phyloP scores from a whole-genome alignment of 768 basidiomycete genomes.

The Calocera viscosa region DNA sequence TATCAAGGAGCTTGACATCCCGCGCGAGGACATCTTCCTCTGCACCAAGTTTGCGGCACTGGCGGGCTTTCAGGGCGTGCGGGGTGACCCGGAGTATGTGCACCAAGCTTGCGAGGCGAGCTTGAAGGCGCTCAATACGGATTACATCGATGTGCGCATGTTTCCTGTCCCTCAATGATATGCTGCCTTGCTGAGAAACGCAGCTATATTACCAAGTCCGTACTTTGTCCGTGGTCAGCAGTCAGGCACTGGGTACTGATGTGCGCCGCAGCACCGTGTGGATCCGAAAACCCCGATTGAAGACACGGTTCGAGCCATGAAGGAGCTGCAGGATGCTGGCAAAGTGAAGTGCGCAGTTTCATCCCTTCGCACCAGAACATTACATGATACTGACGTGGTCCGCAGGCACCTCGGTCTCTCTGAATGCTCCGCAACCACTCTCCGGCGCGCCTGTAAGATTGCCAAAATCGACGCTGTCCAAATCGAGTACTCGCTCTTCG shows the following conservation, averaged over 20 bases:
- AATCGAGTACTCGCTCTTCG: conserved; percentile 26
- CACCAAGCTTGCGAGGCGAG: conserved; percentile 16
- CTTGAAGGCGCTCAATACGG: conserved; percentile 16
- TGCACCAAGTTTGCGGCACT: neutral
- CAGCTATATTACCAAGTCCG: conserved; percentile 14
- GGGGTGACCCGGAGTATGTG: conserved; percentile 15
- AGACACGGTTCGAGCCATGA: conserved; percentile 22
- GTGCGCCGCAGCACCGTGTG: neutral
- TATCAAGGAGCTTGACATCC: neutral
- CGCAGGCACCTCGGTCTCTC: conserved; percentile 23
- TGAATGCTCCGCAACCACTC: conserved; percentile 23
- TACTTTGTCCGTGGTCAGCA: too few species aligned
- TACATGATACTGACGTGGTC: neutral
- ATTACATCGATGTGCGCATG: conserved; percentile 17
- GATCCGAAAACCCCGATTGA: conserved; percentile 16
- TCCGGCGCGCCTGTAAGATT: conserved; percentile 20
- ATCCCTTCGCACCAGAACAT: neutral
- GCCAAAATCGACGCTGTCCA: conserved; percentile 24
- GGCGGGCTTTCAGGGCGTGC: neutral
- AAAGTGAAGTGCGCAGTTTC: conserved; percentile 20
- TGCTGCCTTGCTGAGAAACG: neutral
- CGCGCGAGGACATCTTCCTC: neutral
- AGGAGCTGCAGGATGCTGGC: conserved; percentile 22
- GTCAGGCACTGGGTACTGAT: neutral
- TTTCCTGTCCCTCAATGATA: neutral